phyloP scores from a whole-genome alignment of 768 basidiomycete species.

The Tephrocybe sp. region DNA sequence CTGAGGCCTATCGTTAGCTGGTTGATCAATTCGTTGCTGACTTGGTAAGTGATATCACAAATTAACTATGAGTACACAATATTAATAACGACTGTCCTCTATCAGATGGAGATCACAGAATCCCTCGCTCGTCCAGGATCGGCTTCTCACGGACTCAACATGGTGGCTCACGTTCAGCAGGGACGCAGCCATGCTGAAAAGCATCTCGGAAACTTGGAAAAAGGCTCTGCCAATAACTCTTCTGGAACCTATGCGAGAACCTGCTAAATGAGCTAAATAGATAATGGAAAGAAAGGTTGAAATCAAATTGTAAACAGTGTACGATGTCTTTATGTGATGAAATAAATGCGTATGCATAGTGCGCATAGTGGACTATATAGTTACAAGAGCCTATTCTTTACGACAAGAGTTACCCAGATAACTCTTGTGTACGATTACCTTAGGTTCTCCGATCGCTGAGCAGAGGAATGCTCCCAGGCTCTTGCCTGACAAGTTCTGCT shows the following conservation, averaged over 20 bases:
- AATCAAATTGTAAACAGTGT: neutral
- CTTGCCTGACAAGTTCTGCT: constrained; percentile 6
- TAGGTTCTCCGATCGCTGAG: constrained; percentile 12
- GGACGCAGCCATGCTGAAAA: constrained; percentile 32
- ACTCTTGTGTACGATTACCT: neutral
- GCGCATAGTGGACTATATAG: no score
- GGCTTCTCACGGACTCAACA: constrained; percentile 49
- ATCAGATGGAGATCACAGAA: constrained; percentile 64
- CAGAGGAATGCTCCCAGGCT: constrained; percentile 21
- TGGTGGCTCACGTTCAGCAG: constrained; percentile 29
- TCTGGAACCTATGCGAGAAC: constrained; percentile 69
- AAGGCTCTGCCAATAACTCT: constrained; percentile 41
- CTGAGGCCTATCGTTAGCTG: constrained; percentile 49
- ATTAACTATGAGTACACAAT: neutral
- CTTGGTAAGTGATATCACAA: constrained; percentile 42
- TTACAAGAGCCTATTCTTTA: no score
- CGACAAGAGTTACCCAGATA: no score
- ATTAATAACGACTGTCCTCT: neutral
- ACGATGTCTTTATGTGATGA: no score
- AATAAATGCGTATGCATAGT: no score
- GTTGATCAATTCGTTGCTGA: constrained; percentile 66
- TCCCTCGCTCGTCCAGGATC: constrained; percentile 45
- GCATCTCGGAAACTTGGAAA: constrained; percentile 41
- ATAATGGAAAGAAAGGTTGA: neutral
- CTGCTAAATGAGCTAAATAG: constrained; percentile 38